Percentiles rank a stretch among this genome's conserved stretches.
Conservation (phyloP, 768 basidiomycete genomes). For the Boletus reticuloceps region DNA sequence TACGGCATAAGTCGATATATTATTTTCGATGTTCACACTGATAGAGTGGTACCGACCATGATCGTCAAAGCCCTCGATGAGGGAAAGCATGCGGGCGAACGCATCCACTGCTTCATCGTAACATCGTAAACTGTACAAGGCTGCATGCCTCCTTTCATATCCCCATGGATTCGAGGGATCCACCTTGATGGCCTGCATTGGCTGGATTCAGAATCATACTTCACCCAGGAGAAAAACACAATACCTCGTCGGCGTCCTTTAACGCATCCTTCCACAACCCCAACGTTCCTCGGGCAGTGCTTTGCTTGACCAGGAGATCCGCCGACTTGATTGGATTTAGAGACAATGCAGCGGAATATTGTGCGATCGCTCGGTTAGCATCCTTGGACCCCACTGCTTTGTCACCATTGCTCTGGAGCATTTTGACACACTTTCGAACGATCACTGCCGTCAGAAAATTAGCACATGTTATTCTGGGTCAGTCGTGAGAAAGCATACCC, state of each 20-base stretch:
- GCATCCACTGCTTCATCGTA: background rate
- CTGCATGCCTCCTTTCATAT: slow-evolving; percentile 2
- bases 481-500: too few species aligned
- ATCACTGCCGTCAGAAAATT: too few species aligned
- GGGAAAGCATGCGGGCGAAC: background rate
- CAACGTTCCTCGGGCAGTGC: too few species aligned
- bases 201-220: fast-evolving
- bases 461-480: too few species aligned
- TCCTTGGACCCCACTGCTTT: too few species aligned
- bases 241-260: slow-evolving; percentile 13
- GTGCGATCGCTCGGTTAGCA: too few species aligned
- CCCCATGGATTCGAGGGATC: background rate
- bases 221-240: background rate
- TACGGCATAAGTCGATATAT: background rate
- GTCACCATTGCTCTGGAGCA: too few species aligned
- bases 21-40: too few species aligned
- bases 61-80: background rate
- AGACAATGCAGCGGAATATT: too few species aligned
- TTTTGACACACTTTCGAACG: too few species aligned
- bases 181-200: background rate
- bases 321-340: too few species aligned
- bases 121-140: background rate
- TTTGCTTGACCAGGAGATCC: too few species aligned
- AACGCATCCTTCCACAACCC: slow-evolving; percentile 9
- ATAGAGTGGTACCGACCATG: background rate